Evolutionary conservation across 1,284 basidiomycete genomes (phyloP).

Genomic region (Testicularia cyperi): DNA sequence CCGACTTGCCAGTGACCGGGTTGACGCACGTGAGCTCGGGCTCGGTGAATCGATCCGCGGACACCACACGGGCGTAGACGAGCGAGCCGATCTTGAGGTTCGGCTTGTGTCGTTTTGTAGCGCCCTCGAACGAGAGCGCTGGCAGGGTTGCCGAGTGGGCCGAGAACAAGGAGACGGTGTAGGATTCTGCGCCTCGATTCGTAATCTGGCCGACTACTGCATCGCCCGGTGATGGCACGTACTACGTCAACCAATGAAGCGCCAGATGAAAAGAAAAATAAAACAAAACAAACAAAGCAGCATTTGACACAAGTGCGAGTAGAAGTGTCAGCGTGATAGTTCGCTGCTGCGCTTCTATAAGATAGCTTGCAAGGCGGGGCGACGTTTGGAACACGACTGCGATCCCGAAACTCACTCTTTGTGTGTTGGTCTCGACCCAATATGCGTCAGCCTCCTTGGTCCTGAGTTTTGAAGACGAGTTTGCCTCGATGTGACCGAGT

Average conservation of each 20-base stretch:
- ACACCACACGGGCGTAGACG: slow-evolving; percentile 50
- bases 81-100: slow-evolving; percentile 53
- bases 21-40: slow-evolving; percentile 57
- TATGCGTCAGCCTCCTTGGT: slow-evolving; percentile 6
- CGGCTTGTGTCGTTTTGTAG: slow-evolving; percentile 56
- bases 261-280: neutral
- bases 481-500: slow-evolving; percentile 21
- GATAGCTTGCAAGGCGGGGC: no score
- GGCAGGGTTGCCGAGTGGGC: slow-evolving; percentile 47
- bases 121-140: slow-evolving; percentile 56
- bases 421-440: slow-evolving; percentile 47
- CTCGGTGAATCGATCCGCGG: slow-evolving; percentile 47
- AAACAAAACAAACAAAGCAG: no score
- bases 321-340: no score
- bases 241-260: slow-evolving; percentile 15
- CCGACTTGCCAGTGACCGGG: slow-evolving; percentile 45
- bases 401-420: slow-evolving; percentile 15
- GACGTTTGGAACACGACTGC: no score
- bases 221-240: slow-evolving; percentile 46
- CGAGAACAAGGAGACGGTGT: slow-evolving; percentile 48
- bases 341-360: no score
- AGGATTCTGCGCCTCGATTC: slow-evolving; percentile 47
- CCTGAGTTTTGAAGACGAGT: neutral
- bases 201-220: slow-evolving; percentile 54
- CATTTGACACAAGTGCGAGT: no score